Evolutionary conservation across 371 early-diverging fungal species (phyloP), one percentile per base, ranked within the genome.

Genomic region (Neoconidiobolus thromboides): DNA sequence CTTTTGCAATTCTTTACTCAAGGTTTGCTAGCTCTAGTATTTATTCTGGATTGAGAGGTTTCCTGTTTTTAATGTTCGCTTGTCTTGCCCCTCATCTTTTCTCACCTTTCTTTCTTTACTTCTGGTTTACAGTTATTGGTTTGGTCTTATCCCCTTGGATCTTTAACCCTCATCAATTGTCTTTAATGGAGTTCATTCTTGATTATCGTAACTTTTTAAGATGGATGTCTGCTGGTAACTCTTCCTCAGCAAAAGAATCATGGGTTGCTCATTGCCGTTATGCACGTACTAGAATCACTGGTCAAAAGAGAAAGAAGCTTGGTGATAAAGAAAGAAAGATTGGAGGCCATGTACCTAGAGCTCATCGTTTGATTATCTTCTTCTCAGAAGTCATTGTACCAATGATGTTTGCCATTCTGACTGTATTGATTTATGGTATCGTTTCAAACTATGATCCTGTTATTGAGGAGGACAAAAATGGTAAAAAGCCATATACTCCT

Each of bases 131-230:
- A 7, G 85, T 83, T 37, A 65, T 85, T 37, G 85, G 87, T 0
- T 66, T 90, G 44, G 70, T 79, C 55, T 66, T 88, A 38, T 82
- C 88, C 47, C 89, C 90, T 0, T 89, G 86, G 68, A 61, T 89
- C 39, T 90, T 86, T 69, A 90, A 90, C 63, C 89, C 88, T 5
- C 85, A 86, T 61, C 87, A 86, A 65, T 89, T 89, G 61, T 72
- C 80, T 3, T 71, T 81, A 44, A 72, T 74, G 0, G 87, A 86
- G 61, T 86, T 88, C 63, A 72, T 89, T 62, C 63, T 85, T 3
- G 90, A 89, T 62, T 89, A 87, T 65, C 78, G 79, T 43, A 85
- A 82, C 63, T 87, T 79, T 65, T 69, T 89, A 53, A 77, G 82
- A 43, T 89, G 89, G 87, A 71, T 89, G 60, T 86, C 85, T n/a